These are phyloP conservation scores for Paracoccidioides lutzii DNA, from an alignment of 2,329 filamentous ascomycete genomes.

Conservation along the genomic window DNA sequence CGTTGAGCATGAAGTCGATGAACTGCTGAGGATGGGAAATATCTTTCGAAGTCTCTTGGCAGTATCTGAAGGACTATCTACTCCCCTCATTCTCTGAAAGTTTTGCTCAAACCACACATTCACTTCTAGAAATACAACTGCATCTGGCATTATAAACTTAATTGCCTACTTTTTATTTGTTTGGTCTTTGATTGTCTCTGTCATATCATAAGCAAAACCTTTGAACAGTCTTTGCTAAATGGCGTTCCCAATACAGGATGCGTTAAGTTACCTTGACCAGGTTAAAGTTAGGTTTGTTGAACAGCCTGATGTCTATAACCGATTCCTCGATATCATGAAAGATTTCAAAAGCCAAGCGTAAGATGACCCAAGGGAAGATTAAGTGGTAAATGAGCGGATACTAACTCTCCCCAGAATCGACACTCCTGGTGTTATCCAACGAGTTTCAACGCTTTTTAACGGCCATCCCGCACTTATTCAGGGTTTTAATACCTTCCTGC, in stretches of 20 bases:
- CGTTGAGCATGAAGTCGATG: not conserved
- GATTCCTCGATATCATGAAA: conserved; percentile 98
- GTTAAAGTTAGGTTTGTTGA: conserved; percentile 97
- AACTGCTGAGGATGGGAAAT: not conserved
- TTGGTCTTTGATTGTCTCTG: not conserved
- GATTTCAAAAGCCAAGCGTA: conserved; percentile 97
- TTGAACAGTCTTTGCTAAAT: conserved; percentile 1
- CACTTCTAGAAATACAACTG: not conserved
- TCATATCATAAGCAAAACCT: not conserved
- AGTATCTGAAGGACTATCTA: not conserved
- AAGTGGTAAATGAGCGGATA: conserved; percentile 11
- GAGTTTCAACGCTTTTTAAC: conserved; percentile 88
- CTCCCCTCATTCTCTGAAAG: not conserved
- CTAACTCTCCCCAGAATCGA: conserved; percentile 51
- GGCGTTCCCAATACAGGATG: conserved; percentile 48
- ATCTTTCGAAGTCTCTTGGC: not conserved
- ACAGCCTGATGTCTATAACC: conserved; percentile 92
- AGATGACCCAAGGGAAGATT: conserved; percentile 26
- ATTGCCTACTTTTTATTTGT: not conserved
- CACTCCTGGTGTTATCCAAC: conserved; percentile 91
- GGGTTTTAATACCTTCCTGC: conserved; percentile 95
- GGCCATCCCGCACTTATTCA: conserved; percentile 92
- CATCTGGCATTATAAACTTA: not conserved
- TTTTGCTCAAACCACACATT: not conserved
- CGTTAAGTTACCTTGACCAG: conserved; percentile 91